Base-by-base conservation (phyloP, 805 yeast species). In the Candida methanosorbosa region DNA sequence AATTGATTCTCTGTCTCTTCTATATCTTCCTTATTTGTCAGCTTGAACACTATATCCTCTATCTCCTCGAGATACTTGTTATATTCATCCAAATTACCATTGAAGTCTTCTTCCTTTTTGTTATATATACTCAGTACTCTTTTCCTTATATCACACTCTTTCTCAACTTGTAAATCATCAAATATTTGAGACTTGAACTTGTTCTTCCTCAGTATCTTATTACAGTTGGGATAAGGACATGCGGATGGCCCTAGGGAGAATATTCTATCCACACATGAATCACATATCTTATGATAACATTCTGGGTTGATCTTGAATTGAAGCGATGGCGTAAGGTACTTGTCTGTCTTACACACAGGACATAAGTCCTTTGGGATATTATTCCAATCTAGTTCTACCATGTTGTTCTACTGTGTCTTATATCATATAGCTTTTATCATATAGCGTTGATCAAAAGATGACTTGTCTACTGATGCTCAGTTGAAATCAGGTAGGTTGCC, bases 281-380 rank as follows among this genome's bases (percentile, higher is more conserved):
- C 97, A 62, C 99, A 92, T 57, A 92, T 90, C 66, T 86, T 90
- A 55, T 92, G 99, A 54, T 92, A 92, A 61, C 99, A 92, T 57
- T 92, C 98, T 0, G 97, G 95, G 49, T 92, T 92, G 43, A 92
- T 87, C 36, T 90, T 72, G 53, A 92, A 90, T 44, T 72, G 77
- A 80, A 92, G 82, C 46, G 88, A 86, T 18, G 97, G 97, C 30
- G 95, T 85, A 41, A 92, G 68, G 57, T 92, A 92, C 55, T 88
- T 66, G 59, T 90, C 95, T 31, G 97, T 86, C 61, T 90, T 86
- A 68, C 99, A 92, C 50, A 92, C 86, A 21, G 97, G 97, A 66
- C 99, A 92, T 77, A 88, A 37, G 35, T 56, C 61, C 36, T 52
- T 52, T 3, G 61, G 61, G 7, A 56, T 51, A 34, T 56, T 56